phyloP scores from a whole-genome alignment of 106 monocot species.

The Amphibolis antarctica region DNA sequence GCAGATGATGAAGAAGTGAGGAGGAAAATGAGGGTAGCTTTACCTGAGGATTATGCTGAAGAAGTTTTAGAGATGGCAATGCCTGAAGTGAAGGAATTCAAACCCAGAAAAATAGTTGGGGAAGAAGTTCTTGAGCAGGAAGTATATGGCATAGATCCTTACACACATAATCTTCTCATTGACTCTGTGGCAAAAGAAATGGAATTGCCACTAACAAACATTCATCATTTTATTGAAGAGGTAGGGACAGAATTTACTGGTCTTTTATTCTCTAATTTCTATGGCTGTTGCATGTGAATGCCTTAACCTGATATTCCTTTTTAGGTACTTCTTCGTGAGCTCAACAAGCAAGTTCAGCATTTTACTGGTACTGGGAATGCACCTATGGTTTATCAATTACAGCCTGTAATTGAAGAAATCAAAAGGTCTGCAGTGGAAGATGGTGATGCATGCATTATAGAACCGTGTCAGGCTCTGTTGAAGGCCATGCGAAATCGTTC shows the following conservation, averaged over 20 bases:
- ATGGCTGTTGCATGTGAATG: background rate
- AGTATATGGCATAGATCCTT: constrained; percentile 99
- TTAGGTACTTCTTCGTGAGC: constrained; percentile 57
- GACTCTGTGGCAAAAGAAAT: constrained; percentile 83
- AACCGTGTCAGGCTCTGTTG: constrained; percentile 56
- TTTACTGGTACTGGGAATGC: constrained; percentile 89
- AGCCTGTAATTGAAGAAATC: constrained; percentile 73
- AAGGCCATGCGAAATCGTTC: constrained; percentile 73
- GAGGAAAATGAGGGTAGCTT: constrained; percentile 77
- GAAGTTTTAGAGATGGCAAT: constrained; percentile 82
- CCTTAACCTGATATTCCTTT: constrained; percentile 2
- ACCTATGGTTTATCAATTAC: constrained; percentile 77
- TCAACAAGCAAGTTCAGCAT: constrained; percentile 76
- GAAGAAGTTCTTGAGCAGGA: constrained; percentile 95
- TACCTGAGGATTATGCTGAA: constrained; percentile 90
- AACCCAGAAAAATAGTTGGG: constrained; percentile 79
- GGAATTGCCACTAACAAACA: constrained; percentile 53
- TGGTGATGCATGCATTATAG: constrained; percentile 34
- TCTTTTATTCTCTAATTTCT: background rate
- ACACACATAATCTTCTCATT: constrained; percentile 91
- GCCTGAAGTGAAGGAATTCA: constrained; percentile 98
- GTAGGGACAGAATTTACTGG: constrained; percentile 18
- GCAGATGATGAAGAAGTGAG: constrained; percentile 91
- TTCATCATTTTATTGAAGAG: constrained; percentile 90
- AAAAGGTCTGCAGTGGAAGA: constrained; percentile 55